Base-by-base conservation (phyloP, 345 rosid genomes). In the Ceriops decandra region DNA sequence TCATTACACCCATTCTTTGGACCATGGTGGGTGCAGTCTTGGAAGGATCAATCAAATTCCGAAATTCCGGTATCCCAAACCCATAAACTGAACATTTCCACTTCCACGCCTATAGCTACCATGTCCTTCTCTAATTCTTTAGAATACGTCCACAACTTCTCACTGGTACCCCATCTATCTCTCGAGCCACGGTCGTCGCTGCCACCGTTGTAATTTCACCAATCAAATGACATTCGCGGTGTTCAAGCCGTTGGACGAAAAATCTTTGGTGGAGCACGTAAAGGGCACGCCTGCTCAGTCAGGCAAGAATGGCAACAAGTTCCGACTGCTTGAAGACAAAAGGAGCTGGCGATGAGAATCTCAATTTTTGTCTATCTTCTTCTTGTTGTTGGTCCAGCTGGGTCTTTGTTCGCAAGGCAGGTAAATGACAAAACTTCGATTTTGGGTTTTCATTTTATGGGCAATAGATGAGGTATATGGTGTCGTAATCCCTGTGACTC, bases 301-400 rank as follows among this genome's bases (percentile, higher is more conserved):
- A 32, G 35, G 5, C 35, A 5, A 32, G 35, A 32, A 5, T 32
- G 35, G 7, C 35, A 32, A 32, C 7, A 5, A 32, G 35, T 32
- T 32, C 3, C 35, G 35, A 32, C 35, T 6, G 35, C 7, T 32
- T 32, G 35, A 32, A 81, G 63, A 85, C 88, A 64, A 85, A 84
- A 71, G 99, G 91, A 84, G 97, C 91, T 30, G 99, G 99, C 58
- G 99, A 95, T 76, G 99, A 97, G 61, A 95, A 95, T 65, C 91
- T 95, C 72, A 95, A 91, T 69, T 95, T 95, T 87, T 77, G 98
- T 91, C 70, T 90, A 78, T 88, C 86, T 95, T 88, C 86, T 95
- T 73, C 85, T 95, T 30, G 30, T 28, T 28, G 63, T 68, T 28
- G 83, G 82, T 66, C 59, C 89, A 35, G 64, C 85, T 66, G 97